Percentiles rank a stretch among this genome's conserved stretches.
These are phyloP conservation scores for Acrocalymma vagum DNA, from an alignment of 2,329 filamentous ascomycete species.

Conservation along the genomic window DNA sequence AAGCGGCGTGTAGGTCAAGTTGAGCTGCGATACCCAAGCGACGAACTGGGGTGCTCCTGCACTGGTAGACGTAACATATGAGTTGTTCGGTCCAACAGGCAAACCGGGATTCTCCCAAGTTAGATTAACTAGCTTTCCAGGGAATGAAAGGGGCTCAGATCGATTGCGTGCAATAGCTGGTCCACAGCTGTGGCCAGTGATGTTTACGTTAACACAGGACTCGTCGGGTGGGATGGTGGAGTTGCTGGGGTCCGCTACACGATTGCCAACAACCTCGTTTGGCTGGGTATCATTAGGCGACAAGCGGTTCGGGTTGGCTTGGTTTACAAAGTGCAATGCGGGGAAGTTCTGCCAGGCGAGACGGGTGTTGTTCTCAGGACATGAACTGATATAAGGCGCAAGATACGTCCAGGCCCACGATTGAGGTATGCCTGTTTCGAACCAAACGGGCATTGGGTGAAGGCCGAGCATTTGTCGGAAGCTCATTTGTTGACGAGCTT, in stretches of 20 bases:
- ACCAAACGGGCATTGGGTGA: conserved; percentile 85
- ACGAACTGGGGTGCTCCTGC: conserved; percentile 72
- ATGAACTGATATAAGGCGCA: conserved; percentile 81
- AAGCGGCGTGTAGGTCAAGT: conserved; percentile 60
- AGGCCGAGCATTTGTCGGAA: conserved; percentile 85
- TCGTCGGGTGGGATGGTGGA: conserved; percentile 55
- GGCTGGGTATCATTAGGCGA: conserved; percentile 68
- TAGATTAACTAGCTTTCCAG: conserved; percentile 75
- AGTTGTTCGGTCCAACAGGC: conserved; percentile 80
- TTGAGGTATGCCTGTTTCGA: conserved; percentile 80
- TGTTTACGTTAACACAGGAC: conserved; percentile 66
- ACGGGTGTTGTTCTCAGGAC: conserved; percentile 75
- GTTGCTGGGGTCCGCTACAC: conserved; percentile 64
- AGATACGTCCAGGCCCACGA: conserved; percentile 86
- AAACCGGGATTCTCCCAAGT: conserved; percentile 76
- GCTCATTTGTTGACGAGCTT: conserved; percentile 83
- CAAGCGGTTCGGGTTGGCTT: conserved; percentile 76
- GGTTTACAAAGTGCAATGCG: conserved; percentile 73
- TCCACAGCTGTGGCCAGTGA: conserved; percentile 64
- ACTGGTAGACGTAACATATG: conserved; percentile 71
- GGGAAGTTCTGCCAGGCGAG: conserved; percentile 89
- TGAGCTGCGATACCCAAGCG: conserved; percentile 78
- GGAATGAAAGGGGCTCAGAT: conserved; percentile 74
- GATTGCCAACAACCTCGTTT: conserved; percentile 71
- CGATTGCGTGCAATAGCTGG: conserved; percentile 75